phyloP scores from a whole-genome alignment of 2,329 filamentous ascomycete species.

The Botryotinia calthae region DNA sequence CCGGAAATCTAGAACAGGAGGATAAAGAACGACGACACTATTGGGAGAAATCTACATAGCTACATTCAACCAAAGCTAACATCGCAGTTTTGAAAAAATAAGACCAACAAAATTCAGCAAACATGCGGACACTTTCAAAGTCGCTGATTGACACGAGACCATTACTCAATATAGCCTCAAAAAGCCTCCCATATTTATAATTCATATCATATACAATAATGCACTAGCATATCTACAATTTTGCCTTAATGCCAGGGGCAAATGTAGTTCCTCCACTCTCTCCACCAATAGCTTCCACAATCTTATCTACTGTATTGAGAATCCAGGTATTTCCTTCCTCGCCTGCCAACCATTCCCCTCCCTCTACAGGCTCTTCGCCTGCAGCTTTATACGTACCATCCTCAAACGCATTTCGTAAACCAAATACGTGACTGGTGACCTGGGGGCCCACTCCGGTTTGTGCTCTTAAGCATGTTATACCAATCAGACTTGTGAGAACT shows the following conservation, averaged over 20 bases:
- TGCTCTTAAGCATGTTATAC: slow-evolving; percentile 69
- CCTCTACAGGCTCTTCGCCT: slow-evolving; percentile 49
- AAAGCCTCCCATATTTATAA: not conserved
- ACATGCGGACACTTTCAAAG: not conserved
- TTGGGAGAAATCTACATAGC: too few species aligned
- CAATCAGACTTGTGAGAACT: slow-evolving; percentile 69
- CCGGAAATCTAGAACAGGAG: not conserved
- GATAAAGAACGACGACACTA: not conserved
- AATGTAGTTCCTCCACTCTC: slow-evolving; percentile 44
- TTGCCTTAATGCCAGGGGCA: slow-evolving; percentile 46
- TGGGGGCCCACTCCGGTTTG: slow-evolving; percentile 83
- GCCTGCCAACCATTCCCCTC: slow-evolving; percentile 58
- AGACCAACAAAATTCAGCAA: not conserved
- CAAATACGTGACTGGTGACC: slow-evolving; percentile 78
- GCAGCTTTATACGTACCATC: slow-evolving; percentile 56
- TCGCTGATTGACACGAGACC: not conserved
- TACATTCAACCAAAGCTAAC: too few species aligned
- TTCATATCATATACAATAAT: not conserved
- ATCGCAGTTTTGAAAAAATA: too few species aligned
- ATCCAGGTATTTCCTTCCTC: slow-evolving; percentile 66
- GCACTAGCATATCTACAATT: slow-evolving; percentile 13
- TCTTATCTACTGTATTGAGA: slow-evolving; percentile 57
- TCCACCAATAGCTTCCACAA: slow-evolving; percentile 53
- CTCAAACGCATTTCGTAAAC: slow-evolving; percentile 70
- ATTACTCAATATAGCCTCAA: not conserved